Base-by-base conservation (phyloP, 2,329 filamentous ascomycete species). In the Colletotrichum sp. region DNA sequence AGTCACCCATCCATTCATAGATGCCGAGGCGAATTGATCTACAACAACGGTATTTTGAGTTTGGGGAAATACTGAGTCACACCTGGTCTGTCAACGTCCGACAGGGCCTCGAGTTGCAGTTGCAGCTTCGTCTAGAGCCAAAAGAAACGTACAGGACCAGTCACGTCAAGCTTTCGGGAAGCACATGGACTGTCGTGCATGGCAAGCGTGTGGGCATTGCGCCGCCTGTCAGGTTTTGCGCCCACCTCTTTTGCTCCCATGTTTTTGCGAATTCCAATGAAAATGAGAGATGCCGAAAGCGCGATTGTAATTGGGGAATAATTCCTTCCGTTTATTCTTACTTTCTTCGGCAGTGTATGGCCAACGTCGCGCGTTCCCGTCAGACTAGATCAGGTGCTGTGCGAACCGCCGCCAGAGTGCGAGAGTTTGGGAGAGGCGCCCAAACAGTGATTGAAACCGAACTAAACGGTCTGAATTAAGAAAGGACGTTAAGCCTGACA, bases 111-210 rank as follows among this genome's bases (percentile, higher is more conserved):
- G 36, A 39, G 36, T 21, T 32, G 18, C 21, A 28, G n/a, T 12
- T 49, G 26, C 44, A 39, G 15, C 67, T 21, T 32, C 55, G 49
- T 52, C n/a, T 12, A 8, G 30, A 52, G 30, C 32, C 65, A 21
- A 24, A n/a, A 9, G 24, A 36, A 52, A 52, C 44, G 44, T n/a
- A n/a, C 34, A 44, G 32, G 55, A n/a, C 72, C 69, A 72, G 63
- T 75, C 63, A 68, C 21, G 7, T 21, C 30, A 18, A 39, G 69
- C 39, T 32, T 13, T 57, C 21, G n/a, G 59, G 63, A 49, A 72
- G 21, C 63, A 72, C 69, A 76, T 76, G 73, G 55, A 69, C 69
- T 63, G 69, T 64, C 69, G 63, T 64, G 69, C 69, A 72, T 69
- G 68, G 36, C 32, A 65, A 55, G 70, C 28, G 59, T 28, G 59